These are phyloP conservation scores for Carnegiea gigantea DNA, from an alignment of 179 eudicot genomes.

Conservation along the genomic window DNA sequence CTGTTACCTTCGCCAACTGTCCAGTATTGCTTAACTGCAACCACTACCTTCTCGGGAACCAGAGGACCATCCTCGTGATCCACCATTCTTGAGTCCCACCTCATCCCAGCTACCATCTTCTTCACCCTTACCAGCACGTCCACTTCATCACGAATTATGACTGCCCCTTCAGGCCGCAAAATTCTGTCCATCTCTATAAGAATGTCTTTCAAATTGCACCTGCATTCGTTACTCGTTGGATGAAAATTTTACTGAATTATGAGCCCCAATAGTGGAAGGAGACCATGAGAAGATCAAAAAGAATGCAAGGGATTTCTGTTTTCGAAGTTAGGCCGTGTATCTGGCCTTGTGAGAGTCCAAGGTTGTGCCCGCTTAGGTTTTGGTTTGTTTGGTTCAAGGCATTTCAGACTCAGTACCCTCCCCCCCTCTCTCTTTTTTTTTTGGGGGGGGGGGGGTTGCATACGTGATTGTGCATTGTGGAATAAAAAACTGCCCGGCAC, in stretches of 20 bases:
- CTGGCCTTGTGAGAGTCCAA: too few species aligned
- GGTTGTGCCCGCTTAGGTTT: too few species aligned
- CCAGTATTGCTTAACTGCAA: constrained; percentile 85
- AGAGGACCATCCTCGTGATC: constrained; percentile 90
- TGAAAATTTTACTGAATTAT: neutral
- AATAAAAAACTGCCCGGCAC: too few species aligned
- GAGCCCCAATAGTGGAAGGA: neutral
- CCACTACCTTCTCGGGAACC: constrained; percentile 65
- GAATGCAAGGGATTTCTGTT: too few species aligned
- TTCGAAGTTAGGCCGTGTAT: too few species aligned
- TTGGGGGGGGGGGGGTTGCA: too few species aligned
- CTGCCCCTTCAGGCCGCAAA: constrained; percentile 81
- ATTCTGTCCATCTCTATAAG: constrained; percentile 87
- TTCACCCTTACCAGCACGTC: constrained; percentile 67
- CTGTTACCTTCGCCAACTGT: constrained; percentile 52
- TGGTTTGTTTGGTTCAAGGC: too few species aligned
- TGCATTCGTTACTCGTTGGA: constrained; percentile 17
- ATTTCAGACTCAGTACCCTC: too few species aligned
- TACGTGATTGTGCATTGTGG: too few species aligned
- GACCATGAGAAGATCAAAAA: neutral
- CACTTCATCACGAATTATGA: constrained; percentile 71
- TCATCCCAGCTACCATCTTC: constrained; percentile 63
- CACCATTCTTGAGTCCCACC: constrained; percentile 67
- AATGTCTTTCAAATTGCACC: constrained; percentile 71
- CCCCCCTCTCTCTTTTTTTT: too few species aligned